phyloP scores from a whole-genome alignment of 1,139 yeast genomes.

The Lodderomyces elongisporus region DNA sequence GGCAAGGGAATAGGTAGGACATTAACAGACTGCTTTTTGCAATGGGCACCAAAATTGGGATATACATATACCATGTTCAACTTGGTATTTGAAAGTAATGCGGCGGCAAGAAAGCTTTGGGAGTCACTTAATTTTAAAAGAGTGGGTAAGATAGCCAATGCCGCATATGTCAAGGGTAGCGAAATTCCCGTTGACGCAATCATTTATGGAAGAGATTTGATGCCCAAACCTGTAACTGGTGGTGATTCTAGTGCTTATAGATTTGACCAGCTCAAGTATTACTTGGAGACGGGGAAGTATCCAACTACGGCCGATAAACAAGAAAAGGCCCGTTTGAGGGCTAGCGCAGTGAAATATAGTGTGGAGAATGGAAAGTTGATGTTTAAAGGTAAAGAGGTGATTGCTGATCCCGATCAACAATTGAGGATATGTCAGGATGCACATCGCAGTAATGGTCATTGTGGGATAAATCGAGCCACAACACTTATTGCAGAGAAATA shows the following conservation, averaged over 20 bases:
- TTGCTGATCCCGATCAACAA: conserved; percentile 71
- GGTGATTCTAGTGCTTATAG: conserved; percentile 54
- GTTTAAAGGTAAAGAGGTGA: conserved; percentile 77
- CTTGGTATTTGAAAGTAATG: conserved; percentile 82
- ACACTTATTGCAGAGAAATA: conserved; percentile 70
- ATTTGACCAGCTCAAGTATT: conserved; percentile 74
- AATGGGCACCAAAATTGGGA: conserved; percentile 89
- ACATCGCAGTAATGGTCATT: conserved; percentile 61
- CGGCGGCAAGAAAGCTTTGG: conserved; percentile 73
- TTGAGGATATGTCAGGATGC: conserved; percentile 66
- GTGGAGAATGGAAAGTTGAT: conserved; percentile 66
- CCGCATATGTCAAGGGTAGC: conserved; percentile 82
- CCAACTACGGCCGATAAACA: conserved; percentile 79
- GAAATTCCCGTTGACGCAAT: conserved; percentile 79
- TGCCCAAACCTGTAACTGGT: conserved; percentile 46
- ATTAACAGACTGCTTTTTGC: conserved; percentile 73
- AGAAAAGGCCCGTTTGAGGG: conserved; percentile 79
- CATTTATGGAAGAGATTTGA: conserved; percentile 59
- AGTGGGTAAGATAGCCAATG: conserved; percentile 74
- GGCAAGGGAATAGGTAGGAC: conserved; percentile 92
- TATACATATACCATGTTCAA: conserved; percentile 82
- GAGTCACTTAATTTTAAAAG: conserved; percentile 75
- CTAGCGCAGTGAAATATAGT: conserved; percentile 75
- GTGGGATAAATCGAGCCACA: conserved; percentile 90
- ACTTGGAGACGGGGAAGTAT: conserved; percentile 78